Base-by-base conservation (phyloP, 2,329 filamentous ascomycete genomes). In the Ceratocystis diversiconidia region DNA sequence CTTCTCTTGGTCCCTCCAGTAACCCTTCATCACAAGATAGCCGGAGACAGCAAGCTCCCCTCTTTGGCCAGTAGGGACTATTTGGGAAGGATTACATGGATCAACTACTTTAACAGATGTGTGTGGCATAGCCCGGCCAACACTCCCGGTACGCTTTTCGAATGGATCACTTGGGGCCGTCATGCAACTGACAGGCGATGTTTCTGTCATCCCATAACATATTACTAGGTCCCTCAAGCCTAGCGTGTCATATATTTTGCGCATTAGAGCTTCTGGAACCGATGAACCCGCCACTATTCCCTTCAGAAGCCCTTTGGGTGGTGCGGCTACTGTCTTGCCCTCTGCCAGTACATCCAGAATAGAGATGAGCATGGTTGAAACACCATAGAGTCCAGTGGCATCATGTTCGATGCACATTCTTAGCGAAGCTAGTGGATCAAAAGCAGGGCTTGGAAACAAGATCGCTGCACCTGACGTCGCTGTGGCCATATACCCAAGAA, bases 161-260 rank as follows among this genome's bases (percentile, higher is more conserved):
- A 90, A 77, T 0, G 89, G 85, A 72, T 96, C 91, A 19, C 82
- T 76, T 0, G 89, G 92, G 0, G 84, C 79, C 0, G 92, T 96
- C 91, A 96, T 96, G 69, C 83, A 84, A 78, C 83, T 79, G 71
- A 90, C 88, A 50, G 88, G 88, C 61, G 80, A 82, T 1, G 92
- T 96, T 76, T 96, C 92, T 1, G 92, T 96, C 91, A 95, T 95
- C 68, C 92, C 92, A 74, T 96, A 97, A 78, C 92, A 96, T 69
- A 96, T 96, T 0, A 92, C 92, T 25, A 97, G 76, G 65, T 95
- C 88, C 0, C 81, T 83, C 19, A 97, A 77, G 61, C 94, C 94
- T 7, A 97, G 79, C 1, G 78, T 80, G 28, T 80, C 80, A 73
- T 92, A 88, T 5, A 97, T 76, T 67, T 83, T 84, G 19, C 81